These are phyloP conservation scores for Phalaenopsis hybrid DNA, from an alignment of 116 monocot species.

Conservation along the genomic window DNA sequence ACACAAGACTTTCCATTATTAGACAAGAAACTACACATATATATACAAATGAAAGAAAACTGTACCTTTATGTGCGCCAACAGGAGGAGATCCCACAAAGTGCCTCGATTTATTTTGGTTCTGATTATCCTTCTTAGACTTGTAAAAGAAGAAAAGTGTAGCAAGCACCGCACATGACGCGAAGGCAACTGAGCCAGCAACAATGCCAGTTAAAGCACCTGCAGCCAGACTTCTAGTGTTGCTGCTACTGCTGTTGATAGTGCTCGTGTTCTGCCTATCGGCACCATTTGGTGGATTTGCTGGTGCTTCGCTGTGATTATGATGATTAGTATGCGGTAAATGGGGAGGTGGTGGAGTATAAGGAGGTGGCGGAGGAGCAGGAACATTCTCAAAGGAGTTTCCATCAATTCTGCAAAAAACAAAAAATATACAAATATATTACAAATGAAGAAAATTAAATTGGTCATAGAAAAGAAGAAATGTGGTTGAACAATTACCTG, in stretches of 20 bases:
- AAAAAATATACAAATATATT: slow-evolving; percentile 9
- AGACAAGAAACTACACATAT: slow-evolving; percentile 5
- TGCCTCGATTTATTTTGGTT: slow-evolving; percentile 20
- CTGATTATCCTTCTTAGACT: slow-evolving; percentile 16
- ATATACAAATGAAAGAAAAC: not conserved
- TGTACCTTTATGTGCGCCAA: slow-evolving; percentile 46
- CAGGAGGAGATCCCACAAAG: slow-evolving; percentile 17
- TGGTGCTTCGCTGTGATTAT: slow-evolving; percentile 20
- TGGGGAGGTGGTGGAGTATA: slow-evolving; percentile 43
- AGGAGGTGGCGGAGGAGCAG: slow-evolving; percentile 77
- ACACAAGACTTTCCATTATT: not conserved
- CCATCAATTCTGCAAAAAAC: slow-evolving; percentile 51
- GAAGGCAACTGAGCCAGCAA: slow-evolving; percentile 44
- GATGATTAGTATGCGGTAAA: slow-evolving; percentile 22
- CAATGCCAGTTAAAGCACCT: slow-evolving; percentile 41
- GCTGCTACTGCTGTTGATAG: slow-evolving; percentile 13
- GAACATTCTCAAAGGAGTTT: slow-evolving; percentile 64
- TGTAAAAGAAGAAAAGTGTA: slow-evolving; percentile 27
- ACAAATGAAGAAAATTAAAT: not conserved
- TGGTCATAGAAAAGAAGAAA: not conserved
- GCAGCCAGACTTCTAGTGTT: slow-evolving; percentile 32
- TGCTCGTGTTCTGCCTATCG: slow-evolving; percentile 8
- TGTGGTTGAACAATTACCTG: slow-evolving; percentile 22
- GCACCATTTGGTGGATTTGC: slow-evolving; percentile 20
- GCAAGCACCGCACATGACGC: slow-evolving; percentile 34